A percentile compares a stretch with the other conserved stretches of the same genome.
phyloP scores from a whole-genome alignment of 1,284 basidiomycete genomes.

The Ustilago esculenta region DNA sequence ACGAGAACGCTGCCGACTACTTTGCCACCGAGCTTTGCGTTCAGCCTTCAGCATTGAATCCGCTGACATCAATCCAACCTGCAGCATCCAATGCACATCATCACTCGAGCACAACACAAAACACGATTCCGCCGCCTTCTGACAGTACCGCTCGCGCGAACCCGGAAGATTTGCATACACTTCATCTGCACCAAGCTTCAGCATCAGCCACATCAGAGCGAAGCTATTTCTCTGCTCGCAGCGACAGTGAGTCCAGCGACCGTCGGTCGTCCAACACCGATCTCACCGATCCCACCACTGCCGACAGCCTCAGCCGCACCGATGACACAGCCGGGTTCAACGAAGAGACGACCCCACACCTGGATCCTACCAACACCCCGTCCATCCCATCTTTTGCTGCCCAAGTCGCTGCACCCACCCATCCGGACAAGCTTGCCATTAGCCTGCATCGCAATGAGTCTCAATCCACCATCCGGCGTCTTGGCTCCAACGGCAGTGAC shows the following conservation, averaged over 20 bases:
- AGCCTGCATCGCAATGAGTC: constrained; percentile 67
- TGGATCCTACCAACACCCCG: background rate
- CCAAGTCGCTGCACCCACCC: background rate
- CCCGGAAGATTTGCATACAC: background rate
- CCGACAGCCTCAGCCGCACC: constrained; percentile 35
- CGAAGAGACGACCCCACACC: background rate
- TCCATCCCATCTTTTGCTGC: constrained; percentile 1
- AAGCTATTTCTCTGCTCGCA: constrained; percentile 53
- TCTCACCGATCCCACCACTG: constrained; percentile 47
- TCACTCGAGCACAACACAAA: background rate
- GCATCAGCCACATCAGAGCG: constrained; percentile 48
- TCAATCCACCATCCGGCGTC: constrained; percentile 68
- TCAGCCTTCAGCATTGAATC: background rate
- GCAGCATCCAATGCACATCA: background rate
- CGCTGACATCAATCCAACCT: too few species aligned
- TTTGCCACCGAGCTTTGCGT: constrained; percentile 12
- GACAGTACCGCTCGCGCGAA: background rate
- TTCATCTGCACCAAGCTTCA: constrained; percentile 32
- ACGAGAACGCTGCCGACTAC: constrained; percentile 21
- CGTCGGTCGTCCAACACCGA: constrained; percentile 50
- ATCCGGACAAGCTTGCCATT: constrained; percentile 22
- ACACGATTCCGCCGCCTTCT: background rate
- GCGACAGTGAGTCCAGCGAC: constrained; percentile 58
- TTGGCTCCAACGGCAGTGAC: constrained; percentile 55
- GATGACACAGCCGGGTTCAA: constrained; percentile 11